phyloP scores from a whole-genome alignment of 2,329 filamentous ascomycete species.

The Apiospora kogelbergensis region DNA sequence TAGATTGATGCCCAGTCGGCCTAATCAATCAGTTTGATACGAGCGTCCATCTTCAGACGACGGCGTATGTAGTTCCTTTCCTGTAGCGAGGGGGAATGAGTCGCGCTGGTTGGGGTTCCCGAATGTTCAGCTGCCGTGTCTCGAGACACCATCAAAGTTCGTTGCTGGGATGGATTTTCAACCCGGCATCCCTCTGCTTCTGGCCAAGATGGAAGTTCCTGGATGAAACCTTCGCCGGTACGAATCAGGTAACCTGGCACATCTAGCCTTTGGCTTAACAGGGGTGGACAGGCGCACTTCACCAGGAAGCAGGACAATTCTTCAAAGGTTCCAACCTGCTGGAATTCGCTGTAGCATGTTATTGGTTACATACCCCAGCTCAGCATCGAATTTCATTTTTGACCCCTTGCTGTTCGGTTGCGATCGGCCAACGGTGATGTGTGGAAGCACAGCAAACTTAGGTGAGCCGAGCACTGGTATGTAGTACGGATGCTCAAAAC shows the following conservation, averaged over 20 bases:
- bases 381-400: background rate
- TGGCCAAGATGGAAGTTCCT: background rate
- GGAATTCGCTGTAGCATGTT: background rate
- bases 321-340: constrained; percentile 5
- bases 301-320: background rate
- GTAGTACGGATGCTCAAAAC: background rate
- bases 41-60: background rate
- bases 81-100: background rate
- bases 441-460: background rate
- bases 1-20: background rate
- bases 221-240: background rate
- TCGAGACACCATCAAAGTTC: background rate
- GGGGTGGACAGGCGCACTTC: background rate
- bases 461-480: background rate
- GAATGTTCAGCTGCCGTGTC: background rate
- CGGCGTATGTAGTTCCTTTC: background rate
- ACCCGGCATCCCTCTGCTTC: background rate
- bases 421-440: constrained; percentile 1
- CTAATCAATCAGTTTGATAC: constrained; percentile 3
- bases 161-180: background rate
- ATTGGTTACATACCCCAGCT: background rate
- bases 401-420: background rate
- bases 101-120: background rate
- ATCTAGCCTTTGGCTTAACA: background rate
- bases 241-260: background rate